phyloP scores from a whole-genome alignment of 768 basidiomycete species.

The Mycena galopus region DNA sequence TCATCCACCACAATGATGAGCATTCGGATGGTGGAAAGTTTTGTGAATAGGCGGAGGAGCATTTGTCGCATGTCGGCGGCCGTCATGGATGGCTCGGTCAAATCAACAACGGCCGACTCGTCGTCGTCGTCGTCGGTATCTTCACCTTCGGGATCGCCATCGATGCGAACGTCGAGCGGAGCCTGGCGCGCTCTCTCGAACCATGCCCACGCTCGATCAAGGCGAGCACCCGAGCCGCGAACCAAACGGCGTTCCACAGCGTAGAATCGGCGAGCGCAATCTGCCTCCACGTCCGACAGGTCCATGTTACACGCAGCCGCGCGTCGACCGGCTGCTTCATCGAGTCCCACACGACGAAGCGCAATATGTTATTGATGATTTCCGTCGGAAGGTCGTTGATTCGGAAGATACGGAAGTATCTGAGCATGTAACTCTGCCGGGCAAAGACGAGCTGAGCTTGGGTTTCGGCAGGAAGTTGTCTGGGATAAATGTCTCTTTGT shows the following conservation, averaged over 20 bases:
- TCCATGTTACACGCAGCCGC: constrained; percentile 69
- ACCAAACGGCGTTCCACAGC: constrained; percentile 77
- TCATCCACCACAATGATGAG: constrained; percentile 69
- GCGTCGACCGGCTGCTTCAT: constrained; percentile 45
- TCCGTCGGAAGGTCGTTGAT: constrained; percentile 76
- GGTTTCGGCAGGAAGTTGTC: constrained; percentile 30
- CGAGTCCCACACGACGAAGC: constrained; percentile 66
- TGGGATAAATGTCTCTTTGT: constrained; percentile 35
- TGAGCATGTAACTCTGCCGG: constrained; percentile 29
- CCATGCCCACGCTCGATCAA: constrained; percentile 66
- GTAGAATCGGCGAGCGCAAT: constrained; percentile 62
- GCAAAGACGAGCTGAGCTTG: constrained; percentile 38
- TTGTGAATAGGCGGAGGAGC: constrained; percentile 63
- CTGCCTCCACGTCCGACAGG: constrained; percentile 69
- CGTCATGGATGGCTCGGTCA: constrained; percentile 46
- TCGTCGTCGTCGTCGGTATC: constrained; percentile 38
- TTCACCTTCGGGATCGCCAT: constrained; percentile 49
- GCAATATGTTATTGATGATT: constrained; percentile 75
- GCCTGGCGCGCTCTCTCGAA: constrained; percentile 68
- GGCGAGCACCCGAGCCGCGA: constrained; percentile 62
- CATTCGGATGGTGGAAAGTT: constrained; percentile 70
- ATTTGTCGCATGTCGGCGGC: constrained; percentile 59
- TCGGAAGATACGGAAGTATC: constrained; percentile 36
- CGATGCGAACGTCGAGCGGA: constrained; percentile 73
- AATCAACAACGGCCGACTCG: constrained; percentile 29